These are phyloP conservation scores for Candida ovalis DNA, from an alignment of 805 yeast species.

Conservation along the genomic window DNA sequence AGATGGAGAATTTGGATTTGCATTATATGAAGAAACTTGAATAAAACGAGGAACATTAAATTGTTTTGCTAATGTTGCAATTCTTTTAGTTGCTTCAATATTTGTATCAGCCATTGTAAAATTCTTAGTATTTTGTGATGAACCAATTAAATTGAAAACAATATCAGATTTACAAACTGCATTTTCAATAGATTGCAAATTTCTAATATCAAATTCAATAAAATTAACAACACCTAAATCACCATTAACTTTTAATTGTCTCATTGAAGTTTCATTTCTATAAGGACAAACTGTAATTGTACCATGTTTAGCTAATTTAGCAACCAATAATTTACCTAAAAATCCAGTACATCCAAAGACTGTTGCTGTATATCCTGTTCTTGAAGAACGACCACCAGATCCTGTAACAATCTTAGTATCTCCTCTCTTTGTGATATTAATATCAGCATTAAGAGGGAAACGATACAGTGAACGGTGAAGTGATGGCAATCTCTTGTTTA, in stretches of 20 bases:
- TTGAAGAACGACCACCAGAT: constrained; percentile 76
- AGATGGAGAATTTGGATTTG: constrained; percentile 62
- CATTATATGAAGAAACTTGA: constrained; percentile 79
- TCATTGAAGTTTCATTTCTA: constrained; percentile 72
- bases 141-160: constrained; percentile 76
- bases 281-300: constrained; percentile 74
- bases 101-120: constrained; percentile 81
- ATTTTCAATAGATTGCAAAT: constrained; percentile 69
- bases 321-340: constrained; percentile 66
- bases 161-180: constrained; percentile 78
- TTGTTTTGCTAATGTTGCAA: constrained; percentile 67
- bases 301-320: constrained; percentile 80
- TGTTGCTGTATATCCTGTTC: constrained; percentile 86
- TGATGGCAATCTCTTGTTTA: not conserved
- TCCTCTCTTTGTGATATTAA: constrained; percentile 70
- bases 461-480: constrained; percentile 20
- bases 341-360: constrained; percentile 83
- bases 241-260: constrained; percentile 78
- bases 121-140: constrained; percentile 72
- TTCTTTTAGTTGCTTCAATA: constrained; percentile 73
- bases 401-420: constrained; percentile 72
- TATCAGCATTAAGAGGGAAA: constrained; percentile 48
- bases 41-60: constrained; percentile 69
- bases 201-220: constrained; percentile 79
- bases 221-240: constrained; percentile 85